Evolutionary conservation across 768 basidiomycete genomes (phyloP).

Genomic region (Xanthoconium stramineum): DNA sequence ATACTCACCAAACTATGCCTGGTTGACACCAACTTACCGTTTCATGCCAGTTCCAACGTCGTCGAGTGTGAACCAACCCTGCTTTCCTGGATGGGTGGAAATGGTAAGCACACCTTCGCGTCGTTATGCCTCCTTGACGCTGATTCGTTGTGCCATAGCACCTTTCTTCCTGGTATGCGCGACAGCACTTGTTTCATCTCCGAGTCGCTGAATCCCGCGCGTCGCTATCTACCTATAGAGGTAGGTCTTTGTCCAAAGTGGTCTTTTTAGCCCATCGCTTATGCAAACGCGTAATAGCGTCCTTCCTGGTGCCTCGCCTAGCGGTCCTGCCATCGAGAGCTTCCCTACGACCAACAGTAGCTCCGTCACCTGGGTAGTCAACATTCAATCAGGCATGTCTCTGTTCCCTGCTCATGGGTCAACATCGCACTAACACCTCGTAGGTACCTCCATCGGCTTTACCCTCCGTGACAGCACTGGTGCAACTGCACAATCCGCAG

Average conservation of each 20-base stretch:
- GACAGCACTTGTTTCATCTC: neutral
- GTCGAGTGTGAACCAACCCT: slow-evolving; percentile 57
- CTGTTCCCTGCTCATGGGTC: neutral
- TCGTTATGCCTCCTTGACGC: neutral
- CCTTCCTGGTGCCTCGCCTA: slow-evolving; percentile 47
- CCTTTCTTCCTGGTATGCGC: slow-evolving; percentile 64
- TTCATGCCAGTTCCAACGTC: slow-evolving; percentile 38
- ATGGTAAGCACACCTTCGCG: slow-evolving; percentile 37
- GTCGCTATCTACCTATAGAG: slow-evolving; percentile 30
- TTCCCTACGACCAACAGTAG: slow-evolving; percentile 41
- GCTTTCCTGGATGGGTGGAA: slow-evolving; percentile 56
- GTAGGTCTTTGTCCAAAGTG: slow-evolving; percentile 20
- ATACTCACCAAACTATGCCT: neutral
- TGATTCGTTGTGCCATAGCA: slow-evolving; percentile 32
- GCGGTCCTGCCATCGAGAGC: slow-evolving; percentile 41
- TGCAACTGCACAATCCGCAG: slow-evolving; percentile 41
- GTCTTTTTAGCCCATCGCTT: neutral
- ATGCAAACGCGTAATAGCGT: slow-evolving; percentile 39
- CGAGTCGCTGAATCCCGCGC: neutral
- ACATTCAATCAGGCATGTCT: slow-evolving; percentile 43
- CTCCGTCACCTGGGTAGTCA: slow-evolving; percentile 53
- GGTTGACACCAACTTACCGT: neutral
- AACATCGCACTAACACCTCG: neutral
- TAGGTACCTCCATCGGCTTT: slow-evolving; percentile 55
- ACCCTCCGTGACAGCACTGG: slow-evolving; percentile 63